phyloP scores from a whole-genome alignment of 2,329 filamentous ascomycete genomes.

The Paracoccidioides brasiliensis region DNA sequence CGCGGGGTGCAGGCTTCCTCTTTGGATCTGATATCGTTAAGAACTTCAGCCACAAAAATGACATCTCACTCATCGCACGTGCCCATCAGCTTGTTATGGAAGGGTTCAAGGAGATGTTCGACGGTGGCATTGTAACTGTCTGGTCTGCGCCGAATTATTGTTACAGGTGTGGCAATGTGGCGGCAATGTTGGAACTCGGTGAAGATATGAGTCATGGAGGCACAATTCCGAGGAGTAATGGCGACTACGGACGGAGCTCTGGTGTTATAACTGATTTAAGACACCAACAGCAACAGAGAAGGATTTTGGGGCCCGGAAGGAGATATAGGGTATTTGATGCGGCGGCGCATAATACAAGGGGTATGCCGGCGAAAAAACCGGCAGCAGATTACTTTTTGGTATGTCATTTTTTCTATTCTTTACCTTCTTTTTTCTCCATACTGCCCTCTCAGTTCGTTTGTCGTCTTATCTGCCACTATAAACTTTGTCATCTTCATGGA shows the following conservation, averaged over 20 bases:
- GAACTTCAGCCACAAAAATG: slow-evolving; percentile 87
- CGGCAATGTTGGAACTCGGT: slow-evolving; percentile 80
- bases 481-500: neutral
- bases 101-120: slow-evolving; percentile 99
- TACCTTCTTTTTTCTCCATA: neutral
- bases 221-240: slow-evolving; percentile 51
- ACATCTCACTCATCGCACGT: slow-evolving; percentile 79
- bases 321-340: slow-evolving; percentile 93
- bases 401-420: slow-evolving; percentile 9
- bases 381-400: slow-evolving; percentile 90
- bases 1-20: slow-evolving; percentile 85
- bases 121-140: slow-evolving; percentile 90
- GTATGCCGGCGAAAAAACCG: slow-evolving; percentile 98
- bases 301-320: slow-evolving; percentile 58
- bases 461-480: neutral
- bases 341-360: slow-evolving; percentile 84
- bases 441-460: neutral
- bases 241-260: slow-evolving; percentile 31
- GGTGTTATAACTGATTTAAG: slow-evolving; percentile 36
- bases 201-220: slow-evolving; percentile 71
- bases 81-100: slow-evolving; percentile 99
- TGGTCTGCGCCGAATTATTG: slow-evolving; percentile 98
- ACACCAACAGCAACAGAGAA: slow-evolving; percentile 33
- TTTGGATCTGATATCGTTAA: slow-evolving; percentile 95
- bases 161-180: slow-evolving; percentile 91